A percentile compares a stretch with the other conserved stretches of the same genome.
Conservation (phyloP, 108 stramenopile species). For the Asterionellopsis glacialis region DNA sequence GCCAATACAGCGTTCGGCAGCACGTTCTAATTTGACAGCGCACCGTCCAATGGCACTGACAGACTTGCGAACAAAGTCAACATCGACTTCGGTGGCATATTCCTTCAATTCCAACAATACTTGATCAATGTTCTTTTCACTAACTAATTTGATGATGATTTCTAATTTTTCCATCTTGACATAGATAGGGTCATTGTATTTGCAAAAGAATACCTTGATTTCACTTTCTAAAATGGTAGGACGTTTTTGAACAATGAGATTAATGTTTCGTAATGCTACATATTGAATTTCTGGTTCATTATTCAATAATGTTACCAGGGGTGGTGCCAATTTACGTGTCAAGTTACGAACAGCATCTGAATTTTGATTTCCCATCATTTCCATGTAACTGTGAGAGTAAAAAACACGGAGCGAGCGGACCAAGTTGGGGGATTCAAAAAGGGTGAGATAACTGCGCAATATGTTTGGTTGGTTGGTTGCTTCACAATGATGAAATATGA, state of each 20-base stretch:
- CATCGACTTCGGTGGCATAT: constrained; percentile 98
- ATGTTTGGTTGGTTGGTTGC: too few species aligned
- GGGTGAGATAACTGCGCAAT: too few species aligned
- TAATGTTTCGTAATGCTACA: constrained; percentile 98
- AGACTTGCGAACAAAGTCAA: constrained; percentile 97
- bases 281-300: constrained; percentile 99
- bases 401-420: too few species aligned
- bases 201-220: constrained; percentile 99
- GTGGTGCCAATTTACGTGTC: constrained; percentile 96
- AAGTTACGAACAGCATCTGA: constrained; percentile 80
- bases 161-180: constrained; percentile 99
- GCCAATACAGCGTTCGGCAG: constrained; percentile 97
- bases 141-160: constrained; percentile 97
- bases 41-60: constrained; percentile 97
- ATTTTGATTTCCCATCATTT: constrained; percentile 73
- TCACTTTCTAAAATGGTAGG: constrained; percentile 94
- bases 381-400: constrained; percentile 43
- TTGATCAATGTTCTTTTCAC: constrained; percentile 96
- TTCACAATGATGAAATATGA: too few species aligned
- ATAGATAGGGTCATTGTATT: constrained; percentile 99
- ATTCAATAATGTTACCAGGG: constrained; percentile 96
- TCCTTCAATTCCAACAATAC: constrained; percentile 97
- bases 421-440: too few species aligned
- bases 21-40: constrained; percentile 97
- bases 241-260: constrained; percentile 97